phyloP scores from a whole-genome alignment of 805 yeast species.

The Barnettozyma siamensis region DNA sequence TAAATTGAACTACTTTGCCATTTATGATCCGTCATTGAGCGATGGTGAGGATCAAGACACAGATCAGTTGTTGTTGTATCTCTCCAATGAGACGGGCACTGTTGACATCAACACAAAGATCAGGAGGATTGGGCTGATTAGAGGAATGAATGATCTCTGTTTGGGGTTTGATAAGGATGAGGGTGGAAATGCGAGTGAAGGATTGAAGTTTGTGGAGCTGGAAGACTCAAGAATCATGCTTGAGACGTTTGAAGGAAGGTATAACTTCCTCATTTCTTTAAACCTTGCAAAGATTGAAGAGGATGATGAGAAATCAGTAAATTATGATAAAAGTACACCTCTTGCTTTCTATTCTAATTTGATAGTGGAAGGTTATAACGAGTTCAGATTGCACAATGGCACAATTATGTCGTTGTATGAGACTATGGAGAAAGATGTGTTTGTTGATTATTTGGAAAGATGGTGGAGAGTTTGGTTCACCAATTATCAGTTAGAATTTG shows the following conservation, averaged over 20 bases:
- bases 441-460: conserved; percentile 13
- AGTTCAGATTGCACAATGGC: conserved; percentile 23
- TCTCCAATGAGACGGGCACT: conserved; percentile 17
- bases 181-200: background rate
- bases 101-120: conserved; percentile 29
- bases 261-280: conserved; percentile 23
- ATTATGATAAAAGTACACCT: conserved; percentile 20
- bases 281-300: conserved; percentile 16
- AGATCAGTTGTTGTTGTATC: conserved; percentile 30
- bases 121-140: conserved; percentile 36
- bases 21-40: conserved; percentile 34
- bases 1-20: conserved; percentile 26
- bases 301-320: conserved; percentile 8
- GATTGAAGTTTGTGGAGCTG: conserved; percentile 23
- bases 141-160: conserved; percentile 27
- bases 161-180: conserved; percentile 8
- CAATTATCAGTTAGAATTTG: conserved; percentile 23
- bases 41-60: conserved; percentile 27
- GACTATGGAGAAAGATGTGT: conserved; percentile 16
- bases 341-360: conserved; percentile 21
- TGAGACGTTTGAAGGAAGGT: conserved; percentile 25
- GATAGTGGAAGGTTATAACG: conserved; percentile 23
- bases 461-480: conserved; percentile 37
- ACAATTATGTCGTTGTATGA: conserved; percentile 14
- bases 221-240: conserved; percentile 25